Conservation (phyloP, 1,139 yeast species). For the Yamadazyma mexicana region DNA sequence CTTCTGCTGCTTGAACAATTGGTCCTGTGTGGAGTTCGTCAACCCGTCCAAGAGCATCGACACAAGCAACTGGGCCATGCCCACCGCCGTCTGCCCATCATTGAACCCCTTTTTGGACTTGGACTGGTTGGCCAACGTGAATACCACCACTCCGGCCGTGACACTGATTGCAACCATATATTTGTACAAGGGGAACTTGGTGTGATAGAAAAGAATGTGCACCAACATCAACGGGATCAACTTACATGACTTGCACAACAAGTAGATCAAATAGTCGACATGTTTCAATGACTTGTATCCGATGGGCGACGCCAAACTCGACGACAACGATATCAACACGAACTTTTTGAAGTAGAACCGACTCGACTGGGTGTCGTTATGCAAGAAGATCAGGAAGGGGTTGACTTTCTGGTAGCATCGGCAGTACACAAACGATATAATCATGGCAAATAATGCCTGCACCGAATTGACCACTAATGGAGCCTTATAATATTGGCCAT, state of each 20-base stretch:
- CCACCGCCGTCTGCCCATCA: slow-evolving; percentile 50
- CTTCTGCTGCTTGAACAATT: slow-evolving; percentile 53
- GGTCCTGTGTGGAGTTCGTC: slow-evolving; percentile 92
- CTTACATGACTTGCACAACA: slow-evolving; percentile 91
- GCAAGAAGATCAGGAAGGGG: slow-evolving; percentile 31
- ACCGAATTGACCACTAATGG: slow-evolving; percentile 73
- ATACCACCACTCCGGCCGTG: slow-evolving; percentile 77
- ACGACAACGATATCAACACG: slow-evolving; percentile 68
- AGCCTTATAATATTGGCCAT: slow-evolving; percentile 56
- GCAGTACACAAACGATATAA: slow-evolving; percentile 66
- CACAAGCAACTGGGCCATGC: slow-evolving; percentile 55
- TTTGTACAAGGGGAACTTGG: slow-evolving; percentile 73
- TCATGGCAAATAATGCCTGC: slow-evolving; percentile 72
- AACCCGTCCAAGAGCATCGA: slow-evolving; percentile 86
- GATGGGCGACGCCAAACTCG: slow-evolving; percentile 79
- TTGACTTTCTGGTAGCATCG: slow-evolving; percentile 27
- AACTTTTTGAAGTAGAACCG: slow-evolving; percentile 40
- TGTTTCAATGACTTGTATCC: slow-evolving; percentile 75
- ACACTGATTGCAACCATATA: slow-evolving; percentile 74
- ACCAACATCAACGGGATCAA: slow-evolving; percentile 89
- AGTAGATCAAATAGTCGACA: slow-evolving; percentile 81
- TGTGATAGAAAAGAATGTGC: slow-evolving; percentile 71
- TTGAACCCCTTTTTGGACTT: slow-evolving; percentile 19
- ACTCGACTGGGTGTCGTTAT: slow-evolving; percentile 22
- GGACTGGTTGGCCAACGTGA: slow-evolving; percentile 53